A percentile compares a stretch with the other conserved stretches of the same genome.
Evolutionary conservation across 345 rosid species (phyloP).

Genomic region (Leavenworthia alabamica): DNA sequence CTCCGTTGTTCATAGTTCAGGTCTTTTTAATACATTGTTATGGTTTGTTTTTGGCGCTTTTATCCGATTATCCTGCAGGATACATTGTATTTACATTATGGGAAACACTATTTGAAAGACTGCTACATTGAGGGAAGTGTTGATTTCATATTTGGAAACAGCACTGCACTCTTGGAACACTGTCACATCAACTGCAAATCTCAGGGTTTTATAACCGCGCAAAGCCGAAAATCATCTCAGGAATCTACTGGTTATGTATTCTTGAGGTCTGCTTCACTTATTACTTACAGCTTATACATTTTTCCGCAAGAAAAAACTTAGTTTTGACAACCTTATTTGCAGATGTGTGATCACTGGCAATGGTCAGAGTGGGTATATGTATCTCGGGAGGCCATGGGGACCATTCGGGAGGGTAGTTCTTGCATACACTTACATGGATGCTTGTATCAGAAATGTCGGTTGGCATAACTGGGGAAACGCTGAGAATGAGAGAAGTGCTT

Average conservation of each 20-base stretch:
- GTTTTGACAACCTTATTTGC: conserved; percentile 12
- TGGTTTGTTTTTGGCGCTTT: background rate
- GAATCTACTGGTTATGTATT: conserved; percentile 90
- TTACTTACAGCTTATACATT: background rate
- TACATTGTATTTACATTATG: conserved; percentile 85
- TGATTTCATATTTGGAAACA: conserved; percentile 94
- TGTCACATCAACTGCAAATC: conserved; percentile 96
- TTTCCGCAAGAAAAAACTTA: background rate
- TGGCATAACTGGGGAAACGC: conserved; percentile 91
- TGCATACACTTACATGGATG: conserved; percentile 78
- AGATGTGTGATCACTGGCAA: conserved; percentile 91
- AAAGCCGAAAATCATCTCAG: conserved; percentile 91
- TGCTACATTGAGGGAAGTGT: conserved; percentile 91
- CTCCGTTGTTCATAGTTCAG: background rate
- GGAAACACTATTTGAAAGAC: conserved; percentile 81
- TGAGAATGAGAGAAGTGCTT: conserved; percentile 92
- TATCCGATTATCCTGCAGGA: conserved; percentile 38
- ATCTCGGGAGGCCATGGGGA: conserved; percentile 97
- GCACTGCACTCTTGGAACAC: conserved; percentile 88
- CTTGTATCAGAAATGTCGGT: conserved; percentile 55
- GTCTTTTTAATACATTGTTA: background rate
- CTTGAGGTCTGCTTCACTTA: conserved; percentile 43
- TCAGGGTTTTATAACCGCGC: conserved; percentile 81
- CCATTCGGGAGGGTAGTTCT: conserved; percentile 89
- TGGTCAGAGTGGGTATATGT: conserved; percentile 50